Percentiles rank a stretch among this genome's conserved stretches.
Evolutionary conservation across 1,284 basidiomycete genomes (phyloP).

Genomic region (Trichosporon ovoides): DNA sequence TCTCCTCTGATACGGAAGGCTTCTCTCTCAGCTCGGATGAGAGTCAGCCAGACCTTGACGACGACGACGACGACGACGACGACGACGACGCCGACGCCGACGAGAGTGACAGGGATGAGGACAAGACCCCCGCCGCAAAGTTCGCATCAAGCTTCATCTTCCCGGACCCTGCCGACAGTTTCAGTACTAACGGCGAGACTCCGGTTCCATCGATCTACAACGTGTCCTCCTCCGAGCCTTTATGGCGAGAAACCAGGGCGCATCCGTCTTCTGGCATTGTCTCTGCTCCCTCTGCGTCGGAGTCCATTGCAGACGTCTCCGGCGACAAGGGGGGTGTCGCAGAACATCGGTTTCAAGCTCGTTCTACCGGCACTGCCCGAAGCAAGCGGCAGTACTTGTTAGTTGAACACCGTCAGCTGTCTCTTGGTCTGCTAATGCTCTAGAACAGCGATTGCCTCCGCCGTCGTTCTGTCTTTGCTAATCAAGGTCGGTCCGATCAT

Average conservation of each 20-base stretch:
- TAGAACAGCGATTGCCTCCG: not conserved
- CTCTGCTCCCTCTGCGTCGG: not conserved
- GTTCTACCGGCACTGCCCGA: not conserved
- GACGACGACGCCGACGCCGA: no score
- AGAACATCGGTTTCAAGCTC: not conserved
- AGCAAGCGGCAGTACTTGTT: not conserved
- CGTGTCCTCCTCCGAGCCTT: not conserved
- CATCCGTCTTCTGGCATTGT: no score
- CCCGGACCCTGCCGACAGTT: slow-evolving; percentile 17
- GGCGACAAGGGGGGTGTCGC: not conserved
- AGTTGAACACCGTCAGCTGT: not conserved
- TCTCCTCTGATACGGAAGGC: slow-evolving; percentile 10
- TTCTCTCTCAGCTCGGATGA: slow-evolving; percentile 8
- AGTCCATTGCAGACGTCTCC: not conserved
- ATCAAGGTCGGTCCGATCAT: not conserved
- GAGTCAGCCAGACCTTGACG: not conserved
- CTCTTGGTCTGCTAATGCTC: not conserved
- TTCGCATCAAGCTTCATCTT: slow-evolving; percentile 21
- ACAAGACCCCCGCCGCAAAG: slow-evolving; percentile 2
- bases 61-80: not conserved
- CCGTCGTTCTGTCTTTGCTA: not conserved
- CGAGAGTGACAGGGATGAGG: not conserved
- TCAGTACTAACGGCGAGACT: slow-evolving; percentile 3
- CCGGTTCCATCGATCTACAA: slow-evolving; percentile 10
- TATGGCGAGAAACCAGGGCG: not conserved